Base-by-base conservation (phyloP, 805 yeast species). In the Teunomyces tritomae region DNA sequence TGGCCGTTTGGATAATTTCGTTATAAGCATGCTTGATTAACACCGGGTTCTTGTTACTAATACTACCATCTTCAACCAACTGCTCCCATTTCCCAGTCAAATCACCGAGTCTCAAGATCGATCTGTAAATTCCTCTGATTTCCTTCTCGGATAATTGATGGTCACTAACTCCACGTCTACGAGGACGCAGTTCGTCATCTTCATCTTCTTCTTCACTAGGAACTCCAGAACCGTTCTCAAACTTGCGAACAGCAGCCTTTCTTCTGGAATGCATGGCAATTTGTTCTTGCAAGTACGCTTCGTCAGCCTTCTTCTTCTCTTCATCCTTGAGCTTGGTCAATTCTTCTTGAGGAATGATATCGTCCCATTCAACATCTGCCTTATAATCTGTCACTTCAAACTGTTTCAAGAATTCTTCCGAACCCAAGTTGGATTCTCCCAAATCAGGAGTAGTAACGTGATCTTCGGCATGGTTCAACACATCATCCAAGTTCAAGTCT, bases 331-430 rank as follows among this genome's bases (percentile, higher is more conserved):
- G 76, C 63, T 87, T 89, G 50, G 83, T 78, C 53, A 95, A 75
- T 65, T 94, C 99, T 39, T 88, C 96, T 54, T 89, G 91, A 0
- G 99, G 99, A 59, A 94, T 94, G 57, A 94, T 94, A 66, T 94
- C 99, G 71, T 94, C 98, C 99, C 99, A 94, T 54, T 90, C 95
- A 51, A 92, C 90, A 65, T 92, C 97, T 0, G 99, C 98, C 71
- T 94, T 94, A 67, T 91, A 95, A 64, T 94, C 99, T 0, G 99
- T 94, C 45, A 94, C 99, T 68, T 94, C 99, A 65, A 94, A 94
- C 69, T 94, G 99, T 61, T 83, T 89, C 70, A 94, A 77, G 62
- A 94, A 94, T 70, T 94, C 99, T 67, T 94, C 99, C 48, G 98
- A 96, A 50, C 99, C 99, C 47, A 94, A 76, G 59, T 94, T 95